Evolutionary conservation across 129 eudicot species (phyloP).

Genomic region (Dittrichia graveolens): DNA sequence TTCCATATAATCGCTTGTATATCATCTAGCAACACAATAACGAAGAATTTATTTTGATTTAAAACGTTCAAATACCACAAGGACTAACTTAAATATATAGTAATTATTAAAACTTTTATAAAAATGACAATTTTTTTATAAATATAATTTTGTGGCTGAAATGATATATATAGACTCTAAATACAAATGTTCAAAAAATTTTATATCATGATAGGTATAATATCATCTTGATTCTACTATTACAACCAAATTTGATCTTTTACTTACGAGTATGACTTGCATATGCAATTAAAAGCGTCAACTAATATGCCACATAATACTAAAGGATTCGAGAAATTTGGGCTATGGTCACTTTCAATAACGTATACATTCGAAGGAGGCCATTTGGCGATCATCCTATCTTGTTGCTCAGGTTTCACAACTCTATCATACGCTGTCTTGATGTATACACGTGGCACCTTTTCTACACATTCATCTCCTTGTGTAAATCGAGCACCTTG

Average conservation of each 20-base stretch:
- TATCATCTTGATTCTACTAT: too few species aligned
- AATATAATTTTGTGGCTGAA: too few species aligned
- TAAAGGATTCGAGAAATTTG: constrained; percentile 73
- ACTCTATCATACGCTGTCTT: constrained; percentile 55
- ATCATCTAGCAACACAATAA: too few species aligned
- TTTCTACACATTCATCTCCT: constrained; percentile 37
- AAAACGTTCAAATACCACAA: too few species aligned
- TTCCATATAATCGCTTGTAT: too few species aligned
- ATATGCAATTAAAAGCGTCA: constrained; percentile 38
- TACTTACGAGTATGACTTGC: neutral
- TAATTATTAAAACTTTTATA: too few species aligned
- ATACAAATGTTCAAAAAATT: too few species aligned
- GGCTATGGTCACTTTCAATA: constrained; percentile 81
- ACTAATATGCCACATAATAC: constrained; percentile 62
- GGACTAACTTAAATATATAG: too few species aligned
- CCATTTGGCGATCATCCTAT: constrained; percentile 71
- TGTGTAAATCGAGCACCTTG: constrained; percentile 40
- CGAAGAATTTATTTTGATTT: too few species aligned
- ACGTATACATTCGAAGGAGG: constrained; percentile 53
- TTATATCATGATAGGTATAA: too few species aligned
- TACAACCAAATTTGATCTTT: neutral
- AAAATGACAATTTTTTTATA: too few species aligned
- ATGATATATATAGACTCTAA: too few species aligned
- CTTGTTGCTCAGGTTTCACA: constrained; percentile 69
- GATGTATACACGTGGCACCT: constrained; percentile 65